A percentile compares a stretch with the other conserved stretches of the same genome.
Evolutionary conservation across 2,329 filamentous ascomycete species (phyloP).

Genomic region (Thelonectria olida): DNA sequence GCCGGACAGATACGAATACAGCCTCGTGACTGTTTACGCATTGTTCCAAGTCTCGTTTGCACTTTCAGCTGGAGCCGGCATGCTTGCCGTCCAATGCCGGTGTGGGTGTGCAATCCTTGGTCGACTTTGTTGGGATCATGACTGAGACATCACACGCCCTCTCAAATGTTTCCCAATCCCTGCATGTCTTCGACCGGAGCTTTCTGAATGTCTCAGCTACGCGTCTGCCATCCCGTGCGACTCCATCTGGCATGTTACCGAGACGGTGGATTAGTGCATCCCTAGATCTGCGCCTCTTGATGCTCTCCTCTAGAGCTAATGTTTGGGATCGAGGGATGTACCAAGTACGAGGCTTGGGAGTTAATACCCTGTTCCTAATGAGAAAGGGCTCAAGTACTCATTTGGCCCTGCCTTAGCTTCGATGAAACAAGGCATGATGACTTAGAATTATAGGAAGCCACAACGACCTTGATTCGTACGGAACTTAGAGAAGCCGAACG

Average conservation of each 20-base stretch:
- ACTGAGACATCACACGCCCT: background rate
- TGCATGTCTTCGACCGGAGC: background rate
- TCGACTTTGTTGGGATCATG: background rate
- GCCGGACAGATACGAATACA: background rate
- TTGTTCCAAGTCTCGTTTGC: background rate
- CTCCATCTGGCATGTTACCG: slow-evolving; percentile 1
- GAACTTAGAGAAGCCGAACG: slow-evolving; percentile 13
- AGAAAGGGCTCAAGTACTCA: too few species aligned
- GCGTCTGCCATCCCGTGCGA: slow-evolving; percentile 11
- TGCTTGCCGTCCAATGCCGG: background rate
- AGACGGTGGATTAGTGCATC: background rate
- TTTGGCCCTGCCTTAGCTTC: background rate
- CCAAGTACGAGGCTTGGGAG: too few species aligned
- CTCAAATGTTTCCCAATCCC: background rate
- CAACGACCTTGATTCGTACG: too few species aligned
- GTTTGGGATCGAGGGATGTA: too few species aligned
- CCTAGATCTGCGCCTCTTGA: background rate
- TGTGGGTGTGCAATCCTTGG: slow-evolving; percentile 1
- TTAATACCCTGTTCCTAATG: too few species aligned
- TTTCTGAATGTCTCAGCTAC: slow-evolving; percentile 17
- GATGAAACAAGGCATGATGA: background rate
- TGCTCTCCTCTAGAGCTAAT: too few species aligned
- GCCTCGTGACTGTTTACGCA: background rate
- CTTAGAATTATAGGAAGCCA: background rate
- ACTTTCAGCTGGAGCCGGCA: background rate